Evolutionary conservation across 2,329 filamentous ascomycete species (phyloP).

Genomic region (Penicillium glabrum): DNA sequence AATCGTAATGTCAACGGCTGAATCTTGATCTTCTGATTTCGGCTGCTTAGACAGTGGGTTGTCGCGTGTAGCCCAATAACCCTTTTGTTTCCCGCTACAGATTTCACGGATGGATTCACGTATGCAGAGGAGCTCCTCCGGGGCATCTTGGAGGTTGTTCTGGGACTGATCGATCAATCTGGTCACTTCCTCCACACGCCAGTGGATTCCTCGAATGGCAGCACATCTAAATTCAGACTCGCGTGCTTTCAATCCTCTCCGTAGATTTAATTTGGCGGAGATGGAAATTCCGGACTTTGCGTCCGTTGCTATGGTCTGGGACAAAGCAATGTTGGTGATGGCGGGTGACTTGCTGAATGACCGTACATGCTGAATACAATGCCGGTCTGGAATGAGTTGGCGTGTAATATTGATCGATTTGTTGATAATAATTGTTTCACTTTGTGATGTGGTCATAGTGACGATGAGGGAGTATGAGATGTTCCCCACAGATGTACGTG

Average conservation of each 20-base stretch:
- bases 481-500: constrained; percentile 4
- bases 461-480: constrained; percentile 11
- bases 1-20: constrained; percentile 4
- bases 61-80: constrained; percentile 10
- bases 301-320: neutral
- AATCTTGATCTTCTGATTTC: constrained; percentile 3
- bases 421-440: neutral
- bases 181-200: constrained; percentile 15
- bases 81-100: constrained; percentile 7
- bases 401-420: constrained; percentile 5
- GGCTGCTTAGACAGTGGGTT: constrained; percentile 2
- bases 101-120: constrained; percentile 4
- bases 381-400: constrained; percentile 5
- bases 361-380: constrained; percentile 9
- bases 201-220: constrained; percentile 9
- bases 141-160: neutral
- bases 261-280: constrained; percentile 25
- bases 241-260: constrained; percentile 15
- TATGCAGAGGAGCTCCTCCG: neutral
- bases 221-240: constrained; percentile 12
- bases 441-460: neutral
- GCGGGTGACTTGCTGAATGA: constrained; percentile 6
- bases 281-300: constrained; percentile 3
- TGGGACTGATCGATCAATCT: constrained; percentile 1
- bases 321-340: constrained; percentile 7